These are phyloP conservation scores for Phytopythium ostracodes DNA, from an alignment of 352 stramenopile species.

Conservation along the genomic window DNA sequence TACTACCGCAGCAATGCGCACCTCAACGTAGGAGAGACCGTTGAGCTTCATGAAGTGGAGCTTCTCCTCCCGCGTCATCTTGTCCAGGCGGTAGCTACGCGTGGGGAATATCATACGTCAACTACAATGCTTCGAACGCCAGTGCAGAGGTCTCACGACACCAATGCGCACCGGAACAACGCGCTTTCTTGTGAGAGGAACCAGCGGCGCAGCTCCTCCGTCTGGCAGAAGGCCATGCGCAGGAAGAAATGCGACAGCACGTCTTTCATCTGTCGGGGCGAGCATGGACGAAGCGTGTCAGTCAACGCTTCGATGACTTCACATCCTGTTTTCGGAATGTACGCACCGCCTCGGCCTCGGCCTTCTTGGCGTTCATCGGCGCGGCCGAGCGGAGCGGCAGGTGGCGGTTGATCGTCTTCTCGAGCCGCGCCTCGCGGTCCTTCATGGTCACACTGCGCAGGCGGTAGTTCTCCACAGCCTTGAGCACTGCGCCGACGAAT, in stretches of 20 bases:
- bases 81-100: constrained; percentile 76
- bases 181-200: constrained; percentile 95
- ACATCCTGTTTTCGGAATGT: no score
- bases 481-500: constrained; percentile 53
- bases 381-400: constrained; percentile 56
- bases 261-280: constrained; percentile 68
- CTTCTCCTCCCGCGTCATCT: constrained; percentile 86
- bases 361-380: constrained; percentile 37
- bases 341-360: constrained; percentile 51
- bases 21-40: constrained; percentile 72
- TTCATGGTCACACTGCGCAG: constrained; percentile 67
- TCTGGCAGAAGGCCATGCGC: constrained; percentile 96
- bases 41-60: constrained; percentile 87
- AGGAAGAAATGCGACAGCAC: constrained; percentile 98
- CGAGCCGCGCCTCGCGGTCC: constrained; percentile 67
- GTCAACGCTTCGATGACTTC: no score
- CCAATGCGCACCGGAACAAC: constrained; percentile 83
- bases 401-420: constrained; percentile 86
- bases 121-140: constrained; percentile 14
- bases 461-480: constrained; percentile 85
- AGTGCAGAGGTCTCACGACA: constrained; percentile 2
- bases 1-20: constrained; percentile 5
- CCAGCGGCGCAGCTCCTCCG: constrained; percentile 97
- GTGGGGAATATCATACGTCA: not conserved
- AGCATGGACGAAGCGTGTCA: not conserved